Percentiles rank a stretch among this genome's conserved stretches.
Evolutionary conservation across 2,329 filamentous ascomycete genomes (phyloP).

Genomic region (Colletotrichum filicis): DNA sequence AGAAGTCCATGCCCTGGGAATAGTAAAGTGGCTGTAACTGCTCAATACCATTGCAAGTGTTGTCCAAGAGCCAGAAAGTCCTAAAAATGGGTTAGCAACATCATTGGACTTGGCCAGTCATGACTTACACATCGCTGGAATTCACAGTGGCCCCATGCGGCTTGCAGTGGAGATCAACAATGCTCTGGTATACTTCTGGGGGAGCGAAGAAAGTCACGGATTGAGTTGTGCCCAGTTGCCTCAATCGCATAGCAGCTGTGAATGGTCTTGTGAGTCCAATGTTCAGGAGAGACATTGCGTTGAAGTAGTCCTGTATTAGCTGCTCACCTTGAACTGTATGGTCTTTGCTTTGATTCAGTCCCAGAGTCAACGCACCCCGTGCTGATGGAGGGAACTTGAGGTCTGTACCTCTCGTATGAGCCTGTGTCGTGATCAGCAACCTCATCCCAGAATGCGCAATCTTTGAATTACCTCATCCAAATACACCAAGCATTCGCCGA

Average conservation of each 20-base stretch:
- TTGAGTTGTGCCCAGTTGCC: conserved; percentile 67
- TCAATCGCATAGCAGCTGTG: conserved; percentile 72
- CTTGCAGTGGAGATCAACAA: conserved; percentile 58
- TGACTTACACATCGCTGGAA: conserved; percentile 58
- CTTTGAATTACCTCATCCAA: conserved; percentile 58
- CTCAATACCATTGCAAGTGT: conserved; percentile 70
- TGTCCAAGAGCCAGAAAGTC: conserved; percentile 68
- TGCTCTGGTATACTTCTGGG: conserved; percentile 71
- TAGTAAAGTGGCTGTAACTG: conserved; percentile 68
- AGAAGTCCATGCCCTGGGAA: conserved; percentile 71
- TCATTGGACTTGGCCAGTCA: background rate
- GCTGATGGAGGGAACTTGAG: conserved; percentile 62
- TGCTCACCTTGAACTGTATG: conserved; percentile 67
- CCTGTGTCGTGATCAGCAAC: conserved; percentile 39
- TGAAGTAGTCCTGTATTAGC: too few relatives aligned
- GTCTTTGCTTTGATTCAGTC: conserved; percentile 68
- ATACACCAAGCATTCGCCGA: conserved; percentile 65
- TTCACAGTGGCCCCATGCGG: conserved; percentile 42
- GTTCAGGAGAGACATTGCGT: background rate
- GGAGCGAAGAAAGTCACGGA: conserved; percentile 66
- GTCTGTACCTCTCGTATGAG: conserved; percentile 70
- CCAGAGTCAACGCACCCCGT: conserved; percentile 65
- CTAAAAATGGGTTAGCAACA: background rate
- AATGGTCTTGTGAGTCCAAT: background rate
- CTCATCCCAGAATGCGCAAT: background rate